Conservation (phyloP, 2,329 filamentous ascomycete species). For the Fusarium albosuccineum region DNA sequence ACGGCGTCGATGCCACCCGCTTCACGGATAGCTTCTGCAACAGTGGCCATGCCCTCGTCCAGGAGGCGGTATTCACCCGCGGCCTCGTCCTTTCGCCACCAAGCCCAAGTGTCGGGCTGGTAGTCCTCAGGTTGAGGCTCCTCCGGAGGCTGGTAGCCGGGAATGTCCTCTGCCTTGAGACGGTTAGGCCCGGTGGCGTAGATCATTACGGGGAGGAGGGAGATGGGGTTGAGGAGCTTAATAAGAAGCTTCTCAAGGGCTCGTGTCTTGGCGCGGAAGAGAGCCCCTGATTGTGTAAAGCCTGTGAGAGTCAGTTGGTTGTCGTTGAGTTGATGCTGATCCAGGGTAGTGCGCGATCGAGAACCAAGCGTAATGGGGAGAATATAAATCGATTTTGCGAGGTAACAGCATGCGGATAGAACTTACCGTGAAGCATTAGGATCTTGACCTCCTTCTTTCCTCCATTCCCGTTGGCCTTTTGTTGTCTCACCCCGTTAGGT, state of each 20-base stretch:
- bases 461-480: constrained; percentile 51
- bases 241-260: constrained; percentile 84
- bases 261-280: constrained; percentile 91
- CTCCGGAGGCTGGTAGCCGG: constrained; percentile 69
- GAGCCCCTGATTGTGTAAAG: constrained; percentile 88
- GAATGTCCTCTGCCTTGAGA: constrained; percentile 75
- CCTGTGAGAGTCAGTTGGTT: constrained; percentile 60
- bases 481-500: constrained; percentile 37
- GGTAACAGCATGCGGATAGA: neutral
- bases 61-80: constrained; percentile 75
- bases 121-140: constrained; percentile 61
- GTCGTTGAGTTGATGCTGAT: constrained; percentile 7
- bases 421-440: constrained; percentile 80
- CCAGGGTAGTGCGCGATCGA: constrained; percentile 1
- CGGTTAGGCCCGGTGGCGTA: constrained; percentile 78
- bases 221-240: constrained; percentile 76
- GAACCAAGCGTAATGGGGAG: neutral
- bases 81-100: constrained; percentile 81
- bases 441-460: constrained; percentile 71
- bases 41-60: constrained; percentile 72
- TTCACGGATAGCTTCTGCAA: constrained; percentile 73
- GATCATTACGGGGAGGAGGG: constrained; percentile 67
- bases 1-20: constrained; percentile 81
- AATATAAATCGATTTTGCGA: neutral
- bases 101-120: constrained; percentile 79